Evolutionary conservation across 257 asterid genomes (phyloP).

Genomic region (Salvia splendens): DNA sequence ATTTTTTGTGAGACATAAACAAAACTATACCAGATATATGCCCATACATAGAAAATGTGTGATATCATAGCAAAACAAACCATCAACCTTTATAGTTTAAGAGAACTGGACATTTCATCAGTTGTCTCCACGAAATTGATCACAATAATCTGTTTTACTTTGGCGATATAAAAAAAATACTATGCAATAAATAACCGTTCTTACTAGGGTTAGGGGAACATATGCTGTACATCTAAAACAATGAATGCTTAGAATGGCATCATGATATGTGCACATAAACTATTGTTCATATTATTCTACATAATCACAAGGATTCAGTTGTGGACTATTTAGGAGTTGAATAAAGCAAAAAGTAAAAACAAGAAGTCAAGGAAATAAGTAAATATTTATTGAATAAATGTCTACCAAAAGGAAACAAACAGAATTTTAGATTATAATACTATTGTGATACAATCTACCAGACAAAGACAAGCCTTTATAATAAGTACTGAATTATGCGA

Average conservation of each 20-base stretch:
- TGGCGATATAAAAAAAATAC: not conserved
- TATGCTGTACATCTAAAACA: not conserved
- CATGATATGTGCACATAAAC: constrained; percentile 2
- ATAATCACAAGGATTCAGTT: not conserved
- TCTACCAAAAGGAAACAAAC: not conserved
- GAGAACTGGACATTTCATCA: constrained; percentile 4
- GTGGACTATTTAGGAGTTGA: not conserved
- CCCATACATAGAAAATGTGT: no score
- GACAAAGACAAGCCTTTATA: constrained; percentile 11
- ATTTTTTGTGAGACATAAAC: not conserved
- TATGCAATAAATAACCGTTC: not conserved
- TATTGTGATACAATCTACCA: constrained; percentile 12
- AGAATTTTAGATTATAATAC: not conserved
- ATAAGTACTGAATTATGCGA: not conserved
- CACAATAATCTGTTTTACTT: no score
- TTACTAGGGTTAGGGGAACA: not conserved
- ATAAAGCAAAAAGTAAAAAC: no score
- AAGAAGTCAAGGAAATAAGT: not conserved
- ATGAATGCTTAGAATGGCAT: constrained; percentile 5
- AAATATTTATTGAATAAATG: not conserved
- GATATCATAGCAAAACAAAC: constrained; percentile 9
- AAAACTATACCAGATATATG: not conserved
- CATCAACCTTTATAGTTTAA: constrained; percentile 13
- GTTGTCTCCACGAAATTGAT: not conserved
- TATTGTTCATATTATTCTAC: constrained; percentile 1